Percentiles rank a stretch among this genome's conserved stretches.
These are phyloP conservation scores for Epithele typhae DNA, from an alignment of 768 basidiomycete genomes.

Conservation along the genomic window DNA sequence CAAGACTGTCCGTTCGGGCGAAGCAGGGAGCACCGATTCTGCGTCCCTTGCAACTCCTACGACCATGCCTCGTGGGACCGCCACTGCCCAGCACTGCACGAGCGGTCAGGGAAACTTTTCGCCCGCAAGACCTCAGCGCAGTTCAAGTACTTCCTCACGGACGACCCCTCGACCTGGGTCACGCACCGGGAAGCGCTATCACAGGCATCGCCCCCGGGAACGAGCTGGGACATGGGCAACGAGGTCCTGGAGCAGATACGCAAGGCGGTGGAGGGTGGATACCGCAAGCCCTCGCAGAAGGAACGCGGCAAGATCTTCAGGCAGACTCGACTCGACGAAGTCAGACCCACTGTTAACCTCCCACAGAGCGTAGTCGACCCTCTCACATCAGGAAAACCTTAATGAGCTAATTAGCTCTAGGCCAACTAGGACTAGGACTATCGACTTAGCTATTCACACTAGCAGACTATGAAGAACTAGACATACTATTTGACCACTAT, in stretches of 20 bases:
- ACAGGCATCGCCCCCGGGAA: not conserved
- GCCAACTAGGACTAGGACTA: no score
- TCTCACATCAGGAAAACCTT: no score
- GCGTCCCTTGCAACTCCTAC: conserved; percentile 20
- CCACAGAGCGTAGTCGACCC: no score
- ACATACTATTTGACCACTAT: no score
- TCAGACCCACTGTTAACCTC: no score
- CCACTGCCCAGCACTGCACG: conserved; percentile 12
- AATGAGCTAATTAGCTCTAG: no score
- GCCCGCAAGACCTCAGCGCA: not conserved
- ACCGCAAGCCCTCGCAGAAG: no score
- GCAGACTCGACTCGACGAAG: not conserved
- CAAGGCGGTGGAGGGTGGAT: not conserved
- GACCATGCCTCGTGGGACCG: conserved; percentile 29
- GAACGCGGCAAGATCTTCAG: not conserved
- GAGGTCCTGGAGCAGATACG: not conserved
- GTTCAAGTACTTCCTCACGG: conserved; percentile 5
- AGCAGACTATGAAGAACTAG: no score
- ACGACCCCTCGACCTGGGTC: conserved; percentile 12
- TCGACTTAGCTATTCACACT: no score
- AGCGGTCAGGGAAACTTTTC: not conserved
- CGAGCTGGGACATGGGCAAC: not conserved
- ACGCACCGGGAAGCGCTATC: not conserved
- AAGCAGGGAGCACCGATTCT: conserved; percentile 7
- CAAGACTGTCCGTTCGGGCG: conserved; percentile 6